phyloP scores from a whole-genome alignment of 257 asterid species.

The Pogostemon cablin region DNA sequence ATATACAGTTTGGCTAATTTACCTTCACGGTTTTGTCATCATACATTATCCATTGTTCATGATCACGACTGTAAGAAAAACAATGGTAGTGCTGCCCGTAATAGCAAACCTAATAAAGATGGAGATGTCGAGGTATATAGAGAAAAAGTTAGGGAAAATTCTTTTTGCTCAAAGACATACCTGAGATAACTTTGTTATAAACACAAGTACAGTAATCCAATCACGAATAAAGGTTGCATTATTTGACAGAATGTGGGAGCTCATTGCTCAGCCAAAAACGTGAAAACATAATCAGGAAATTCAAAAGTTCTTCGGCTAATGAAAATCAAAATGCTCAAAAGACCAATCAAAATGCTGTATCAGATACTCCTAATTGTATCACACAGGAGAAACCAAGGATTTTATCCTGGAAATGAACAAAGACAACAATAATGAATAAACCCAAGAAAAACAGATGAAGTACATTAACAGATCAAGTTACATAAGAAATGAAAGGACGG shows the following conservation, averaged over 20 bases:
- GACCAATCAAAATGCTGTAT: background rate
- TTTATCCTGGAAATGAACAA: background rate
- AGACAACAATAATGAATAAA: constrained; percentile 1
- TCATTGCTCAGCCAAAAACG: constrained; percentile 2
- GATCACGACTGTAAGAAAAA: constrained; percentile 78
- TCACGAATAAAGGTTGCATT: constrained; percentile 1
- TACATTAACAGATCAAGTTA: constrained; percentile 10
- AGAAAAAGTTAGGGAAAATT: background rate
- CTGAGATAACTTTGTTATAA: background rate
- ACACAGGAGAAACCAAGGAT: background rate
- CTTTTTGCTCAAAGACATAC: constrained; percentile 9
- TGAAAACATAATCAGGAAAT: background rate
- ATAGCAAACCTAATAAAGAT: constrained; percentile 52
- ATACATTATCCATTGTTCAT: constrained; percentile 86
- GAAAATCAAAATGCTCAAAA: background rate
- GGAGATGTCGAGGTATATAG: background rate
- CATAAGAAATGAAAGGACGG: background rate
- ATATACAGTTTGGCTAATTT: constrained; percentile 20
- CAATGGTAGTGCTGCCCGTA: constrained; percentile 98
- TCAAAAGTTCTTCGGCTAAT: background rate
- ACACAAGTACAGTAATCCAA: background rate
- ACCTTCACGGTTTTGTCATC: constrained; percentile 98
- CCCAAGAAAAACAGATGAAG: constrained; percentile 9
- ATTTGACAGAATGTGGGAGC: background rate
- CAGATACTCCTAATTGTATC: background rate